Evolutionary conservation across 257 asterid genomes (phyloP), one percentile per base, ranked within the genome.

Genomic region (Jacaranda copaia): DNA sequence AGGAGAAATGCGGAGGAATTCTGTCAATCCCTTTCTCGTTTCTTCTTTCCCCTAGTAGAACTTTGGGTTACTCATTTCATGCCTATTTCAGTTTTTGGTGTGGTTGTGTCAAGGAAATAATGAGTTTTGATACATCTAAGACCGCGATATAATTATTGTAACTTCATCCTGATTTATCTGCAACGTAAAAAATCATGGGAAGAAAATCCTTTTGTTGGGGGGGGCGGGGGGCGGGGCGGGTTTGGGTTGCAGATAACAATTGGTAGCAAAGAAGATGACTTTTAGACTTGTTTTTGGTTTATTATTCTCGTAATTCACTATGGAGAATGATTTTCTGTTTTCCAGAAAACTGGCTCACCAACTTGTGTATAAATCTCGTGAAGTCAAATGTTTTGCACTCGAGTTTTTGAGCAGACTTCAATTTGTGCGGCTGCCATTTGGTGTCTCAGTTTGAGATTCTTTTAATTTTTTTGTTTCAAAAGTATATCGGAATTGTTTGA

Each of bases 1-100:
- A 8, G 72, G 48, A 38, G 51, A 42, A 72, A 60, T 43, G 52
- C n/a, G 66, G 70, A 70, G 57, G 46, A 35, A 16, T 69, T 40
- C 55, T 55, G 6, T 32, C 42, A 19, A 42, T 65, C 39, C 56
- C 40, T 35, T 63, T 75, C 53, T 6, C 12, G 25, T 5, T 55
- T 67, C 60, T 55, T 76, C 57, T 45, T 43, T 61, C 62, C 46
- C 61, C 59, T 10, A n/a, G 15, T 25, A 46, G 52, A 74, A 49
- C 55, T 13, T 56, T 20, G 42, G 25, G 57, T 42, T 19, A 40
- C 43, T 72, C 43, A 46, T 51, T 69, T 57, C 48, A 53, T 52
- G 51, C 63, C 36, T 36, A 38, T n/a, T 19, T 67, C 19, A 19
- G 52, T 45, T 42, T 67, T 45, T 36, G 5, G 40, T 59, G 65